These are phyloP conservation scores for Aspergillus flavus DNA, from an alignment of 2,329 filamentous ascomycete genomes.

Conservation along the genomic window DNA sequence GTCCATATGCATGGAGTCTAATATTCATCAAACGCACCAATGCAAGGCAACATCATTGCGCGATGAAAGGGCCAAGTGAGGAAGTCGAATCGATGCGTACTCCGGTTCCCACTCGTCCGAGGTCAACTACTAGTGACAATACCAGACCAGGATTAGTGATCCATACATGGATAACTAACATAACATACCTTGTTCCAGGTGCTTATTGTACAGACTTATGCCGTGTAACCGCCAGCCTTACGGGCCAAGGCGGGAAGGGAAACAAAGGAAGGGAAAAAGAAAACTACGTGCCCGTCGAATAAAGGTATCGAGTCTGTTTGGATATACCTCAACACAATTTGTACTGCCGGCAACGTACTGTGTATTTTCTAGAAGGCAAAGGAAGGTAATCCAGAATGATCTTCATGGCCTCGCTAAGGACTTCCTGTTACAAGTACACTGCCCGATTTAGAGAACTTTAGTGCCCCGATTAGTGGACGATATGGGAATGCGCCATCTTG, in stretches of 20 bases:
- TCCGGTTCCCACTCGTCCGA: too few species aligned
- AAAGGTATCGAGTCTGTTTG: neutral
- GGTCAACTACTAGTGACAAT: too few species aligned
- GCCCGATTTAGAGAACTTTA: neutral
- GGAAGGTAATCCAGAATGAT: neutral
- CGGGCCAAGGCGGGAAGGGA: neutral
- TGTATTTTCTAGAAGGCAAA: neutral
- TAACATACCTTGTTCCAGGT: too few species aligned
- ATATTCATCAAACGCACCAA: too few species aligned
- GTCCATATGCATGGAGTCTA: too few species aligned
- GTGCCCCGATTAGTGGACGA: neutral
- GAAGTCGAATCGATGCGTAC: too few species aligned
- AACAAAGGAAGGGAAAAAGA: neutral
- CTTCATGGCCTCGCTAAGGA: neutral
- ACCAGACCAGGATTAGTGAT: too few species aligned
- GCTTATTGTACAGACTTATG: neutral
- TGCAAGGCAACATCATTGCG: too few species aligned
- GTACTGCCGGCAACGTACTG: neutral
- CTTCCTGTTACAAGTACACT: neutral
- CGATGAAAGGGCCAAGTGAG: too few species aligned
- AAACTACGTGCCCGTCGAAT: neutral
- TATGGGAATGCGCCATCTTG: neutral
- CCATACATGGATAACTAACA: too few species aligned
- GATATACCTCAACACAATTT: neutral
- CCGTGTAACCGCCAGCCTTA: neutral